These are phyloP conservation scores for Rhodotorula sphaerocarpa DNA, from an alignment of 768 basidiomycete genomes.

Conservation along the genomic window DNA sequence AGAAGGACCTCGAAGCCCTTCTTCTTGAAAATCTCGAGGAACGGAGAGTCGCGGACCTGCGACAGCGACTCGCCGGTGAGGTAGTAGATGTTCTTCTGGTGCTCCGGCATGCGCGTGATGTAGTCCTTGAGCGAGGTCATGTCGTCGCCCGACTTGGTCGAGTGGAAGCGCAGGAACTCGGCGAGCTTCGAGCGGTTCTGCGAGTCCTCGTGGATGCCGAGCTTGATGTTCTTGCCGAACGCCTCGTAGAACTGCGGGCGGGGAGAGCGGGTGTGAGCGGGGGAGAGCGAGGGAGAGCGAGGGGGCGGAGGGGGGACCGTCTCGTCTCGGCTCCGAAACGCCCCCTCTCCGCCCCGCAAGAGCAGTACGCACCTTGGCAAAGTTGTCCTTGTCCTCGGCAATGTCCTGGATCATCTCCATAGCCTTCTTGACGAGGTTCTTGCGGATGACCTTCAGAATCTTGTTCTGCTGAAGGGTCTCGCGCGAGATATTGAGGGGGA, in stretches of 20 bases:
- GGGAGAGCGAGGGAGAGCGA: no score
- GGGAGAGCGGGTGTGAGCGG: neutral
- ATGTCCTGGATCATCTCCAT: slow-evolving; percentile 91
- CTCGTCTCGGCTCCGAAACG: no score
- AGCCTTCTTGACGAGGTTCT: slow-evolving; percentile 98
- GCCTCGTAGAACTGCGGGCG: slow-evolving; percentile 71
- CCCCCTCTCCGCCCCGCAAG: no score
- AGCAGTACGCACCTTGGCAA: slow-evolving; percentile 38
- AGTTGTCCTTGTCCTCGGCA: slow-evolving; percentile 95
- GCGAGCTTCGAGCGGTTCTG: slow-evolving; percentile 99
- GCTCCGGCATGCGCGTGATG: slow-evolving; percentile 98
- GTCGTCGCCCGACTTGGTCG: slow-evolving; percentile 88
- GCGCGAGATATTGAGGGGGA: slow-evolving; percentile 99
- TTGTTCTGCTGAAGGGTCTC: slow-evolving; percentile 99
- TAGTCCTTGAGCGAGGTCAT: slow-evolving; percentile 93
- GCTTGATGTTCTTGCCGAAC: slow-evolving; percentile 95
- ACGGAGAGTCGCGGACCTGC: slow-evolving; percentile 83
- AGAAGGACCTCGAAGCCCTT: slow-evolving; percentile 97
- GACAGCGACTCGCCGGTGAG: slow-evolving; percentile 95
- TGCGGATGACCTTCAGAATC: slow-evolving; percentile 98
- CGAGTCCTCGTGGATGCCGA: slow-evolving; percentile 97
- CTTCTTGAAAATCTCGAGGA: slow-evolving; percentile 99
- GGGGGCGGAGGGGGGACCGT: no score
- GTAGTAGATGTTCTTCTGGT: slow-evolving; percentile 98
- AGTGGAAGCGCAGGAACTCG: slow-evolving; percentile 96